Percentiles rank a stretch among this genome's conserved stretches.
phyloP scores from a whole-genome alignment of 257 asterid genomes.

The Gentiana straminea region DNA sequence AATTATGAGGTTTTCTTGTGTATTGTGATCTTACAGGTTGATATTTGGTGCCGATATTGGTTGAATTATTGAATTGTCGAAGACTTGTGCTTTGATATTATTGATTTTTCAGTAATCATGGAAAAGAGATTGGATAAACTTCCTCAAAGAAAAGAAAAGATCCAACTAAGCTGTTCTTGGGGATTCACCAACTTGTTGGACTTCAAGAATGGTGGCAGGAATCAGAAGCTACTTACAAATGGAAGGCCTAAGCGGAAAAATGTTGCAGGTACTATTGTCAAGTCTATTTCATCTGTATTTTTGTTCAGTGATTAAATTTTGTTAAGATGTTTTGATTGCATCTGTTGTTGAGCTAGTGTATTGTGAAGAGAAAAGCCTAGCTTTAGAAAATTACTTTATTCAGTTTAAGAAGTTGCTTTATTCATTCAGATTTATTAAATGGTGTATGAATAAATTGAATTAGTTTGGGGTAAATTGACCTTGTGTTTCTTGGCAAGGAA shows the following conservation, averaged over 20 bases:
- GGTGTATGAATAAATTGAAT: no score
- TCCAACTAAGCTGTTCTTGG: constrained; percentile 41
- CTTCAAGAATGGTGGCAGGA: constrained; percentile 25
- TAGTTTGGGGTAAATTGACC: no score
- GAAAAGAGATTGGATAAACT: constrained; percentile 35
- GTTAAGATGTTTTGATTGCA: no score
- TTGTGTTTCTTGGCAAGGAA: no score
- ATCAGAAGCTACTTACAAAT: constrained; percentile 29
- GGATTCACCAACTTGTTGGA: constrained; percentile 41
- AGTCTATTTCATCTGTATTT: no score
- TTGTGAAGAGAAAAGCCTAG: no score
- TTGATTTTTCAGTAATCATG: constrained; percentile 18
- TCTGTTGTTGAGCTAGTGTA: no score
- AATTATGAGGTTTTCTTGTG: background rate
- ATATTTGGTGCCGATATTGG: constrained; percentile 2
- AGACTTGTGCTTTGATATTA: constrained; percentile 6
- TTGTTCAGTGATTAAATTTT: no score
- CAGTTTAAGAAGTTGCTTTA: no score
- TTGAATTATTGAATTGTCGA: background rate
- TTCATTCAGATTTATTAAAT: no score
- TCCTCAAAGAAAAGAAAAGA: constrained; percentile 18
- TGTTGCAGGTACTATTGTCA: constrained; percentile 19
- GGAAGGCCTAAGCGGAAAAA: constrained; percentile 28
- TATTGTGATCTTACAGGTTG: constrained; percentile 8
- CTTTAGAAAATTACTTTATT: no score